Conservation (phyloP, 441 rosid species). For the Pelargonium fulgidum region DNA sequence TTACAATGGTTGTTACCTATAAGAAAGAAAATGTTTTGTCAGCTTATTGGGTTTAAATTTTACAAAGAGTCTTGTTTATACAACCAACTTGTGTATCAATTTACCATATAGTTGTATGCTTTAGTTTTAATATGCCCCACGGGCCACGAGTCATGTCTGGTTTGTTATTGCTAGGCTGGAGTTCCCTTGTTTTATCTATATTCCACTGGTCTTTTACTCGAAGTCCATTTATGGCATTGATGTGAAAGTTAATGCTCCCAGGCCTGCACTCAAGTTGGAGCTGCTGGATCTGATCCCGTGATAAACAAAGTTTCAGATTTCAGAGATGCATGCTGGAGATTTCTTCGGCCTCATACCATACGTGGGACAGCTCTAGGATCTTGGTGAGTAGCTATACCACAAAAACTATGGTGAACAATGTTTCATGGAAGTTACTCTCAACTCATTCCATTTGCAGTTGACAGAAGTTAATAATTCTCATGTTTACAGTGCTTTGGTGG, state of each 20-base stretch:
- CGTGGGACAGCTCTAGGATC: slow-evolving; percentile 91
- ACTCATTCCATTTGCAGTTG: slow-evolving; percentile 1
- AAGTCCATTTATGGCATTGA: slow-evolving; percentile 18
- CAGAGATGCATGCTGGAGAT: slow-evolving; percentile 92
- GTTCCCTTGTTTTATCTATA: not conserved
- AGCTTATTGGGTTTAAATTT: not conserved
- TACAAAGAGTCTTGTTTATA: not conserved
- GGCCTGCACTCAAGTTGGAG: slow-evolving; percentile 73
- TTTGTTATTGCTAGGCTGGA: not conserved
- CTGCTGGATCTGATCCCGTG: slow-evolving; percentile 72
- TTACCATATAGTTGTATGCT: not conserved
- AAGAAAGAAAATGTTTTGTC: not conserved
- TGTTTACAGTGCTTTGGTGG: slow-evolving; percentile 75
- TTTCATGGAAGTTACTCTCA: slow-evolving; percentile 12
- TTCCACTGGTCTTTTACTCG: not conserved
- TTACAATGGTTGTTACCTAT: not conserved
- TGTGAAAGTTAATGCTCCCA: slow-evolving; percentile 37
- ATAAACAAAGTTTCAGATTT: slow-evolving; percentile 46
- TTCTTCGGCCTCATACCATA: slow-evolving; percentile 90
- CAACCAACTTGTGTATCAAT: not conserved
- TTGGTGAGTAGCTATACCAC: slow-evolving; percentile 33
- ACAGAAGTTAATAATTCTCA: slow-evolving; percentile 20
- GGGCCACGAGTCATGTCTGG: not conserved
- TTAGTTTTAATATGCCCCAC: not conserved
- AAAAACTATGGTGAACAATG: slow-evolving; percentile 13